Base-by-base conservation (phyloP, 331 rosid species). In the Telfairia occidentalis region DNA sequence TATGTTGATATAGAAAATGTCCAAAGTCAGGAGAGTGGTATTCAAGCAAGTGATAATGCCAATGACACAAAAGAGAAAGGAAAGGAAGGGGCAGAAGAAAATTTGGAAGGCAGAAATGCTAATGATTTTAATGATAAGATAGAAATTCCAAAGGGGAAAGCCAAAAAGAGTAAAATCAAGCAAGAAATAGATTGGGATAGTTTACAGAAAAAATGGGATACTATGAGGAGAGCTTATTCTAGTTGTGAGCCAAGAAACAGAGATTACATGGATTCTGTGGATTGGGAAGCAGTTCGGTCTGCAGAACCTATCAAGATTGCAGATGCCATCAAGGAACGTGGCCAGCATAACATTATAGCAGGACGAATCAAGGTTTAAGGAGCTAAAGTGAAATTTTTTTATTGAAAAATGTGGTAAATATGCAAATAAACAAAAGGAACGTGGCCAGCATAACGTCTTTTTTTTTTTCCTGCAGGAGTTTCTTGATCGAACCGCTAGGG, bases 341-440 rank as follows among this genome's bases (percentile, higher is more conserved):
- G 98, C 64, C 92, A 91, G 96, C 90, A 94, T 69, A 89, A 94
- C 82, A 85, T 80, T 86, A 96, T 94, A 45, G 98, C 96, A 24
- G 89, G 79, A 48, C 86, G 98, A 50, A 94, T 94, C 78, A 71
- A 91, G 98, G 98, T 91, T 81, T 24, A 24, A 42, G 24, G 32
- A 61, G 32, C 42, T 61, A 61, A 32, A 30, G 69, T 32, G 69
- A 61, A 32, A 32, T 29, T 15, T 50, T 5, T 18, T 38, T 2
- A 32, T 2, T 32, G 37, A 52, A n/a, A 9, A 60, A 58, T 3
- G 13, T n/a, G 24, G 43, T 32, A 30, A 30, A 13, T 5, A 7
- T 5, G 38, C 26, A 61, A 37, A 35, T 38, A 19, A 35, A 61
- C 67, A 30, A 15, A 34, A 35, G 46, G 15, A n/a, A n/a, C n/a